A percentile compares a stretch with the other conserved stretches of the same genome.
These are phyloP conservation scores for Gracilaria domingensis DNA, from an alignment of 23 red algal species.

Conservation along the genomic window DNA sequence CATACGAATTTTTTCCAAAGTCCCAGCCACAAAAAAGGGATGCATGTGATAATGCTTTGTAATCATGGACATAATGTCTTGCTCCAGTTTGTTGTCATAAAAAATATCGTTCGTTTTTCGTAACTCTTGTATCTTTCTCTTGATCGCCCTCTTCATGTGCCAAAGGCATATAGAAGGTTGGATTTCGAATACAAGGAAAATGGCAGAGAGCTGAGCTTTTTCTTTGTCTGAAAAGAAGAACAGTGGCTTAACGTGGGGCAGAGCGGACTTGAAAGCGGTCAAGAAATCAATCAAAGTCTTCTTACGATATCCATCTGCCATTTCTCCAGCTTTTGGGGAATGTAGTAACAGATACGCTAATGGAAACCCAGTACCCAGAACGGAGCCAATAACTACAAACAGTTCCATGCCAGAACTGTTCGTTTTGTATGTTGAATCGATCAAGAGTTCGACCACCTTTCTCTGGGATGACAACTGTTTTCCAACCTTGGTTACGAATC, in stretches of 20 bases:
- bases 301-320: too few species aligned
- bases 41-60: background rate
- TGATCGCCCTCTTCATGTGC: background rate
- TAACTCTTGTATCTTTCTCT: background rate
- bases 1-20: background rate
- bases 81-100: background rate
- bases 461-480: too few species aligned
- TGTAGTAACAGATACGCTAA: too few species aligned
- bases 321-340: too few species aligned
- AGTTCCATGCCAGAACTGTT: too few species aligned
- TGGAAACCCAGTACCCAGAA: too few species aligned
- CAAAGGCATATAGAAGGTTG: background rate
- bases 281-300: too few species aligned
- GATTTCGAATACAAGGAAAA: background rate
- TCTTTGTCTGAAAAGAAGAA: background rate
- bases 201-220: background rate
- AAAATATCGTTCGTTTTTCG: background rate
- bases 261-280: background rate
- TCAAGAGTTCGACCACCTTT: too few species aligned
- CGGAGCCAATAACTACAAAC: too few species aligned
- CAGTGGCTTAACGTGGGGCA: background rate
- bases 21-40: background rate
- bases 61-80: background rate
- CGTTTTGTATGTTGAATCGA: too few species aligned
- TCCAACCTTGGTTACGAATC: too few species aligned